These are phyloP conservation scores for Calonectria pseudoturangicola DNA, from an alignment of 2,329 filamentous ascomycete genomes.

Conservation along the genomic window DNA sequence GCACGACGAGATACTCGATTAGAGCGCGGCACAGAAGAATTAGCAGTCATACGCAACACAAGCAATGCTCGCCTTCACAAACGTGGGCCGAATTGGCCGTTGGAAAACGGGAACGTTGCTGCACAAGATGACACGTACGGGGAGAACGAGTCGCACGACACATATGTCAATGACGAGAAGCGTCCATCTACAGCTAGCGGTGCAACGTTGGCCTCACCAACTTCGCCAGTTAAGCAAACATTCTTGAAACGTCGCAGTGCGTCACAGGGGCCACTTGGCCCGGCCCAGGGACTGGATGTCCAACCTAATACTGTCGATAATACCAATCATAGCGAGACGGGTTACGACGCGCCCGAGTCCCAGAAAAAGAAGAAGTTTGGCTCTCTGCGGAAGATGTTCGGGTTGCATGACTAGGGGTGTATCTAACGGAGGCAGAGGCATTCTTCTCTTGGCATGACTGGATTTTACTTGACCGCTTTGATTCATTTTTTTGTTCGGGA, in stretches of 20 bases:
- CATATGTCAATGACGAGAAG: constrained; percentile 53
- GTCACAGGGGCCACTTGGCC: constrained; percentile 57
- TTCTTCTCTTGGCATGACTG: background rate
- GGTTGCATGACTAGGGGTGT: constrained; percentile 66
- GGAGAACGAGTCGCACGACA: constrained; percentile 51
- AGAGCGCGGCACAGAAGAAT: constrained; percentile 74
- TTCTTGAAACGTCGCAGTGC: constrained; percentile 62
- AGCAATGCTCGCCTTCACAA: constrained; percentile 53
- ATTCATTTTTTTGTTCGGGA: background rate
- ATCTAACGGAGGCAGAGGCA: constrained; percentile 3
- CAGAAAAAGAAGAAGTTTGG: constrained; percentile 81
- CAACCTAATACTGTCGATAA: constrained; percentile 34
- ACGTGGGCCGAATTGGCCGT: constrained; percentile 59
- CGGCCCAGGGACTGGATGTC: constrained; percentile 32
- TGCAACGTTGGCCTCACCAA: constrained; percentile 53
- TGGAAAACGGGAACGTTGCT: constrained; percentile 58
- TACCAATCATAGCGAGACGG: constrained; percentile 30
- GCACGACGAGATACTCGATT: constrained; percentile 78
- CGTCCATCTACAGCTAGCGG: constrained; percentile 61
- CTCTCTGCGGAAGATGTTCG: constrained; percentile 79
- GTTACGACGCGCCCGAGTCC: constrained; percentile 39
- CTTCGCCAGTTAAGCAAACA: constrained; percentile 57
- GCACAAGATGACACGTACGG: constrained; percentile 54
- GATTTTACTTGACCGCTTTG: background rate
- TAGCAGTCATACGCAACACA: constrained; percentile 66